phyloP scores from a whole-genome alignment of 2,329 filamentous ascomycete species.

The Fusarium burgessii region DNA sequence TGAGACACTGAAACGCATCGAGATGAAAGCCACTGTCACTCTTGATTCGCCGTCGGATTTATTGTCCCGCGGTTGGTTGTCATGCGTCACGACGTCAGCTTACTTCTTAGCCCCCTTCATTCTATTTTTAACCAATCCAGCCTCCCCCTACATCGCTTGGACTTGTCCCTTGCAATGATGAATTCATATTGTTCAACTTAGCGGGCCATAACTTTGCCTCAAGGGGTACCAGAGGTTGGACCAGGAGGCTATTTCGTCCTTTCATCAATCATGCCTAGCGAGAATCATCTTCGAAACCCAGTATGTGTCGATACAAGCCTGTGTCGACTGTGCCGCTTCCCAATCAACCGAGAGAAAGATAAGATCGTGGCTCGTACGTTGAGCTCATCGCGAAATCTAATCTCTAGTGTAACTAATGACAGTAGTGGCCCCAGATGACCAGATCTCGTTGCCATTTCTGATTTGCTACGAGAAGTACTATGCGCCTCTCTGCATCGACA shows the following conservation, averaged over 20 bases:
- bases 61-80: background rate
- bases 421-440: background rate
- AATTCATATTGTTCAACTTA: too few species aligned
- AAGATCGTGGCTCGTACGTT: background rate
- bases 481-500: background rate
- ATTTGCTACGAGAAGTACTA: background rate
- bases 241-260: background rate
- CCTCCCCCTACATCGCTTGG: background rate
- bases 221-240: background rate
- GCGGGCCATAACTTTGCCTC: background rate
- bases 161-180: background rate
- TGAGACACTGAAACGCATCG: background rate
- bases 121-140: too few species aligned
- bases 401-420: background rate
- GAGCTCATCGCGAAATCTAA: fast-evolving
- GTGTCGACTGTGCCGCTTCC: conserved; percentile 11
- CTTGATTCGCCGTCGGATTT: background rate
- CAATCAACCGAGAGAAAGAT: background rate
- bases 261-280: background rate
- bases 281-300: conserved; percentile 18
- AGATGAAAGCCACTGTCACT: background rate
- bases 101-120: background rate
- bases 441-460: background rate
- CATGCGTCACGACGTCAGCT: conserved; percentile 3
- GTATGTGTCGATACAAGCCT: conserved; percentile 7